phyloP scores from a whole-genome alignment of 352 stramenopile species.

The Discostella stelligera region DNA sequence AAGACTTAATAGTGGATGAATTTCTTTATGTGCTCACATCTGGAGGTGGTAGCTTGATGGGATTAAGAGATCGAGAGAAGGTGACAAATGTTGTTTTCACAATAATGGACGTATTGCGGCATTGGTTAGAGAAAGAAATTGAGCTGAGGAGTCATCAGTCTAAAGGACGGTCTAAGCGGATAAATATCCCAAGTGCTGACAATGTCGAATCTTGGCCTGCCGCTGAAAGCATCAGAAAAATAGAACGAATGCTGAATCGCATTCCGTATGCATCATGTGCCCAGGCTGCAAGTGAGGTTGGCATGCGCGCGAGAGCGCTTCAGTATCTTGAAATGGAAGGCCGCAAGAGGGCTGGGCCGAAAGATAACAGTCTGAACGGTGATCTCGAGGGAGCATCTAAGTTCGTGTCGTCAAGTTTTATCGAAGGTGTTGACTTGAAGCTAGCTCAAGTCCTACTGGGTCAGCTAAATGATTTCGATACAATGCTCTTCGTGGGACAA shows the following conservation, averaged over 20 bases:
- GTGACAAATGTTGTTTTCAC: constrained; percentile 71
- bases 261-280: constrained; percentile 69
- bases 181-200: not conserved
- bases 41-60: constrained; percentile 49
- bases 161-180: constrained; percentile 43
- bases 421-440: constrained; percentile 56
- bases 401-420: constrained; percentile 40
- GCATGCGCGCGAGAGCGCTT: constrained; percentile 76
- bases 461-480: constrained; percentile 81
- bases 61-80: constrained; percentile 64
- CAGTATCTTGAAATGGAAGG: constrained; percentile 76
- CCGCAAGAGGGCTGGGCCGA: constrained; percentile 31
- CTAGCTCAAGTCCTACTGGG: constrained; percentile 67
- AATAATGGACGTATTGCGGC: constrained; percentile 66
- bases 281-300: constrained; percentile 64
- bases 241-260: constrained; percentile 61
- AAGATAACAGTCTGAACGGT: constrained; percentile 15
- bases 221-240: constrained; percentile 63
- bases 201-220: constrained; percentile 52
- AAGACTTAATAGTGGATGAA: constrained; percentile 71
- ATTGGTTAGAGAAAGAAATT: constrained; percentile 76
- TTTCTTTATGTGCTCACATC: constrained; percentile 63
- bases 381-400: constrained; percentile 22
- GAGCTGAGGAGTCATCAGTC: constrained; percentile 45
- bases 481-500: constrained; percentile 69